Percentiles rank a stretch among this genome's conserved stretches.
Evolutionary conservation across 345 rosid species (phyloP).

Genomic region (Eucalyptus microcorys): DNA sequence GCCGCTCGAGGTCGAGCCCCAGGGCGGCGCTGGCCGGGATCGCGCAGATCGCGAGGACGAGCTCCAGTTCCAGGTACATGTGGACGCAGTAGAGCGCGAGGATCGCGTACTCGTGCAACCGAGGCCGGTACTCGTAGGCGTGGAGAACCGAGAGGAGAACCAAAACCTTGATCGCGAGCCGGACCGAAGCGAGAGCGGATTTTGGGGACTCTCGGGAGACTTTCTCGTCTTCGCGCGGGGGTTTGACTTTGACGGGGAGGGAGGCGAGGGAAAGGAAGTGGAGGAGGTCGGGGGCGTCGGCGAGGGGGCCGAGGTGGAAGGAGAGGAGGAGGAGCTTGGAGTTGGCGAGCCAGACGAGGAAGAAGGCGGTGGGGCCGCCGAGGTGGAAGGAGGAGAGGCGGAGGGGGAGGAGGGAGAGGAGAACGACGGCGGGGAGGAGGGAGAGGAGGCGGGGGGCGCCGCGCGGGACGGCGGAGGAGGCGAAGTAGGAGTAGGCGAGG

Average conservation of each 20-base stretch:
- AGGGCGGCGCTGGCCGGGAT: slow-evolving; percentile 22
- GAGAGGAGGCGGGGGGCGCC: slow-evolving; percentile 36
- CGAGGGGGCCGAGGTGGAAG: slow-evolving; percentile 50
- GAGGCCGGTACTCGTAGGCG: slow-evolving; percentile 12
- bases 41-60: slow-evolving; percentile 9
- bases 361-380: slow-evolving; percentile 15
- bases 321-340: slow-evolving; percentile 63
- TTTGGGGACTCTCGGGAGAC: background rate
- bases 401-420: slow-evolving; percentile 42
- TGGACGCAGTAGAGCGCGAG: slow-evolving; percentile 19
- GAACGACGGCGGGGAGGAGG: slow-evolving; percentile 25
- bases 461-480: slow-evolving; percentile 21
- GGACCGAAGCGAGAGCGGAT: background rate
- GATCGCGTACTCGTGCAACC: slow-evolving; percentile 10
- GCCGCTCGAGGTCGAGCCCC: slow-evolving; percentile 49
- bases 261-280: slow-evolving; percentile 48
- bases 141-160: slow-evolving; percentile 11
- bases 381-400: slow-evolving; percentile 18
- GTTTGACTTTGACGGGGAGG: slow-evolving; percentile 35
- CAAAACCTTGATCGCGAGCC: slow-evolving; percentile 16
- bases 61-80: slow-evolving; percentile 27
- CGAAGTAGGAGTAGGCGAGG: slow-evolving; percentile 33
- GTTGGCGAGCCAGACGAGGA: slow-evolving; percentile 48
- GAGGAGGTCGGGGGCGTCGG: slow-evolving; percentile 17
- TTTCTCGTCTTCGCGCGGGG: background rate